Evolutionary conservation across 2,329 filamentous ascomycete species (phyloP).

Genomic region (Sporothrix pseudoabietina): DNA sequence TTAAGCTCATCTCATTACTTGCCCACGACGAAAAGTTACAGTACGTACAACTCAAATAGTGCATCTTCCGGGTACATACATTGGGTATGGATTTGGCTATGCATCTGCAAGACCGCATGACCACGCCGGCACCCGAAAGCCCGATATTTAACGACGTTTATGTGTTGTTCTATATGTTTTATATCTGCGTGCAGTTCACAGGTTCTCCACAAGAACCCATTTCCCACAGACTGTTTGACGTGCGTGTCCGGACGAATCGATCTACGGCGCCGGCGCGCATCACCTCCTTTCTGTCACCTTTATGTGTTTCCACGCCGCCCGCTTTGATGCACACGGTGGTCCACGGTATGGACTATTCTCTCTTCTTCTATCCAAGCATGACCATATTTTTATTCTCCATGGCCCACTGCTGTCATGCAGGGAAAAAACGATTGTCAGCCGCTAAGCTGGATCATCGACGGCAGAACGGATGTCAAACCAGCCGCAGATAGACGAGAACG

Average conservation of each 20-base stretch:
- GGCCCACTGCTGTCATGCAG: background rate
- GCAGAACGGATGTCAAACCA: conserved; percentile 20
- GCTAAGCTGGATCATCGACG: background rate
- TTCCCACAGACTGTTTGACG: conserved; percentile 26
- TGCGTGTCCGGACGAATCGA: conserved; percentile 30
- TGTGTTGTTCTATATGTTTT: background rate
- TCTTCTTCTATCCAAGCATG: background rate
- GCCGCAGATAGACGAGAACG: conserved; percentile 17
- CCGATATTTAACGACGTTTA: conserved; percentile 1
- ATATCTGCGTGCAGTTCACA: background rate
- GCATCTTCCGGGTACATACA: too few relatives aligned
- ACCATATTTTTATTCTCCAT: background rate
- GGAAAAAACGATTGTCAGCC: background rate
- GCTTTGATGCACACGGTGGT: background rate
- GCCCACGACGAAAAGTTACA: too few relatives aligned
- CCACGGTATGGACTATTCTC: background rate
- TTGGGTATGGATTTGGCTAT: too few relatives aligned
- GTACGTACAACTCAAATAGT: too few relatives aligned
- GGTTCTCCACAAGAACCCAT: background rate
- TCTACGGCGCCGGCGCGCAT: conserved; percentile 22
- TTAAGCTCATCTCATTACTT: too few relatives aligned
- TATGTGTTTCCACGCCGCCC: background rate
- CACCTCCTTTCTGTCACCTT: background rate
- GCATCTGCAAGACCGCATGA: background rate
- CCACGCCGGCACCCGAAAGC: too few relatives aligned